Base-by-base conservation (phyloP, 371 early-diverging fungal species). In the Rhizopus stolonifer region DNA sequence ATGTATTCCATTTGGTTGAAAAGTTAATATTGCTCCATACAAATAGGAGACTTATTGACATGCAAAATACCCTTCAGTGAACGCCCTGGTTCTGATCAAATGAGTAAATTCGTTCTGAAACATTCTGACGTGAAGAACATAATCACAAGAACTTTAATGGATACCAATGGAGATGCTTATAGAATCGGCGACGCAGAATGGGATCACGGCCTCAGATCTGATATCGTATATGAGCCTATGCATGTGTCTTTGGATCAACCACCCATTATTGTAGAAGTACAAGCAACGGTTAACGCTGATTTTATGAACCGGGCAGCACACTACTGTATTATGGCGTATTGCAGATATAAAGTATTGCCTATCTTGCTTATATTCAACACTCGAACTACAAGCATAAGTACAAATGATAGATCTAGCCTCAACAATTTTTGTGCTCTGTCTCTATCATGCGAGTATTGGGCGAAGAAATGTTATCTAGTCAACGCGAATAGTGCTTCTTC, bases 61-160 rank as follows among this genome's bases (percentile, higher is more conserved):
- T 51, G 3, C 50, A 44, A 17, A 51, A 36, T 51, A 21, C 51
- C 51, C 17, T 57, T 57, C 38, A 57, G 38, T 46, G 51, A 57
- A 51, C 51, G 15, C 0, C 51, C 39, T 57, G 47, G 46, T 38
- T 6, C 40, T 46, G 58, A 57, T 38, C 36, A 45, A 51, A 46
- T 46, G 46, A 57, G 51, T 18, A 57, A 57, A 57, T 46, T 46
- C 52, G 13, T 57, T 46, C 32, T 51, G 46, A 57, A 51, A 51
- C 52, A 57, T 46, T 23, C 38, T 51, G 50, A 46, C 40, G 51
- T 57, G 52, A 51, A 57, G 52, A 57, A 49, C 22, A 56, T 56
- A 46, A 52, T 51, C 13, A 39, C 42, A 18, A 46, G 13, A 51
- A 38, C 39, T 52, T 46, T 46, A 39, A 4, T 51, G 39, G 46